A percentile compares a stretch with the other conserved stretches of the same genome.
Evolutionary conservation across 78 protist genomes (phyloP).

Genomic region (Monosiga brevicollis): DNA sequence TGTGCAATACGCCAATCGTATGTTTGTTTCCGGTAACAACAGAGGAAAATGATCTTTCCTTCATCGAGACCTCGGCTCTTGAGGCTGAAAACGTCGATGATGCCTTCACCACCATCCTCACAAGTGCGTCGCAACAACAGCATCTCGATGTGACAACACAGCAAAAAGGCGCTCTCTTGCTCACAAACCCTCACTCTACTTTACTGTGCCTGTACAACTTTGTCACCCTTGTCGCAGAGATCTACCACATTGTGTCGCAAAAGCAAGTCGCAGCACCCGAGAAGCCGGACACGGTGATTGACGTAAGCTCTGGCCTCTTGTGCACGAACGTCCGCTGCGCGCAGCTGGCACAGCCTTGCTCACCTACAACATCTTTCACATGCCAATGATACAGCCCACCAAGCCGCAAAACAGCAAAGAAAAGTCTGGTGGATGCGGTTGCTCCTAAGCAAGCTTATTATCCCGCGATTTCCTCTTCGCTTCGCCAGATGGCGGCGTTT

Average conservation of each 20-base stretch:
- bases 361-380: too few relatives aligned
- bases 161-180: too few relatives aligned
- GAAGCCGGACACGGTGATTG: background rate
- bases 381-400: too few relatives aligned
- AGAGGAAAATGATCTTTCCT: conserved; percentile 38
- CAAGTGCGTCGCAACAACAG: conserved; percentile 7
- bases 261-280: background rate
- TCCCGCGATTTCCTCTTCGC: too few relatives aligned
- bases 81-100: conserved; percentile 62
- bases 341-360: too few relatives aligned
- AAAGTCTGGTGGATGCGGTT: too few relatives aligned
- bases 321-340: too few relatives aligned
- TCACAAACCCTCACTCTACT: too few relatives aligned
- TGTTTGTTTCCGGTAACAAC: background rate
- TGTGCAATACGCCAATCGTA: background rate
- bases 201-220: background rate
- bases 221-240: background rate
- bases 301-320: background rate
- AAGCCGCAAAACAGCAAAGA: too few relatives aligned
- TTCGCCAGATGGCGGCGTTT: too few relatives aligned
- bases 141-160: too few relatives aligned
- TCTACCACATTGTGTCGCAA: background rate
- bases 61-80: conserved; percentile 69
- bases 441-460: too few relatives aligned
- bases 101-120: conserved; percentile 52